Conservation (phyloP, 352 stramenopile species). For the Pythium apleroticum region DNA sequence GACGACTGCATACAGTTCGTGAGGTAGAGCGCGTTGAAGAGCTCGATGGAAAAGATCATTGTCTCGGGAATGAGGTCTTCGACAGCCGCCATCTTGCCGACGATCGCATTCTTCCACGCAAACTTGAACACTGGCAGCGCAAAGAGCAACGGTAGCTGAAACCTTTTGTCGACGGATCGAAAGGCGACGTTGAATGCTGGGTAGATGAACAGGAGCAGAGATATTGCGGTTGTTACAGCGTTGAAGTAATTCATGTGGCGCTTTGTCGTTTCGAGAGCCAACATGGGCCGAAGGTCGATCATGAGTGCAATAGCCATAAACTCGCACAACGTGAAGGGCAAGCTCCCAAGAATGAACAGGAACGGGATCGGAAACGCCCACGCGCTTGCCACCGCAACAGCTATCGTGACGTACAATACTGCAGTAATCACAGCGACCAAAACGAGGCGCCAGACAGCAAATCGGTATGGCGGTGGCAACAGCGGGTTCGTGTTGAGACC, state of each 20-base stretch:
- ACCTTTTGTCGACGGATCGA: background rate
- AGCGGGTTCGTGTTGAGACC: background rate
- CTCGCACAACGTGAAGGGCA: constrained; percentile 2
- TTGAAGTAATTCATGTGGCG: background rate
- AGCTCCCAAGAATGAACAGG: constrained; percentile 1
- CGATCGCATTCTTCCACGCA: constrained; percentile 9
- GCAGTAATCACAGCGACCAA: background rate
- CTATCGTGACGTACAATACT: background rate
- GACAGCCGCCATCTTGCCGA: constrained; percentile 6
- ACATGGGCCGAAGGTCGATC: background rate
- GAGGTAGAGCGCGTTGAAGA: constrained; percentile 21
- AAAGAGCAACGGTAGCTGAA: constrained; percentile 7
- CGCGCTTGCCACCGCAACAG: background rate
- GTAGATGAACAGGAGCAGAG: constrained; percentile 7
- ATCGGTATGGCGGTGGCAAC: background rate
- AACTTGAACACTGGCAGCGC: constrained; percentile 11
- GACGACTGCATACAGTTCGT: constrained; percentile 18
- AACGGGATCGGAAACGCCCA: constrained; percentile 17
- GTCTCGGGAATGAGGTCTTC: constrained; percentile 16
- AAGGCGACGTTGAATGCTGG: constrained; percentile 9
- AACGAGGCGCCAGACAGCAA: background rate
- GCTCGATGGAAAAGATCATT: constrained; percentile 21
- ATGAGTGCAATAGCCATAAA: background rate
- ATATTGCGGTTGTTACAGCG: background rate
- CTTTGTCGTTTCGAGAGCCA: background rate